These are phyloP conservation scores for Fomitiporia mediterranea DNA, from an alignment of 1,284 basidiomycete species.

Conservation along the genomic window DNA sequence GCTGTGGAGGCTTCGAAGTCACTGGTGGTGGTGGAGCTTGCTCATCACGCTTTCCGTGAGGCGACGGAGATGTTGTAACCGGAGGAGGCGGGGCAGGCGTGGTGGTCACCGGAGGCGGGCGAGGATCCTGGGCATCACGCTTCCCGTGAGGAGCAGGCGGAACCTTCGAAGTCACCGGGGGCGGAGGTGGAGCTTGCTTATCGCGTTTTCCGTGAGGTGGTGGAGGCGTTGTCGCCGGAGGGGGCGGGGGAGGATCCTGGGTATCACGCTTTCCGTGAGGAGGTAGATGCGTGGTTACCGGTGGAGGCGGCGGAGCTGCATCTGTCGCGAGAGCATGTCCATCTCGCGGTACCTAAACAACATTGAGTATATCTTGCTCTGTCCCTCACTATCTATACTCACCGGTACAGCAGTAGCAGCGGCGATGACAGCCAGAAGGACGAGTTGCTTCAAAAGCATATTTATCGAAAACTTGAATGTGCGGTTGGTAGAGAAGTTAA, in stretches of 20 bases:
- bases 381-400: neutral
- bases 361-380: neutral
- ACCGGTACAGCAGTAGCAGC: constrained; percentile 4
- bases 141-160: neutral
- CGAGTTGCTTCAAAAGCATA: constrained; percentile 9
- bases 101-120: no score
- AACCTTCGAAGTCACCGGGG: neutral
- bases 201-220: neutral
- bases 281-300: neutral
- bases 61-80: neutral
- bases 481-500: neutral
- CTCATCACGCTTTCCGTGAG: neutral
- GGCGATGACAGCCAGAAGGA: constrained; percentile 6
- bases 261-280: neutral
- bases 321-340: neutral
- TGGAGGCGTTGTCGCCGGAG: neutral
- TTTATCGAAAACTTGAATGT: neutral
- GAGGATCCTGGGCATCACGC: neutral
- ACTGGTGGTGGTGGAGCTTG: neutral
- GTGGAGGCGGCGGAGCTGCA: neutral
- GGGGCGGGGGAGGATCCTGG: neutral
- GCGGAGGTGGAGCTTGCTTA: neutral
- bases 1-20: neutral
- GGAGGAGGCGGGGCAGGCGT: neutral
- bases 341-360: neutral